Evolutionary conservation across 495 filamentous ascomycete species (phyloP).

Genomic region (Penicillium paxilli): DNA sequence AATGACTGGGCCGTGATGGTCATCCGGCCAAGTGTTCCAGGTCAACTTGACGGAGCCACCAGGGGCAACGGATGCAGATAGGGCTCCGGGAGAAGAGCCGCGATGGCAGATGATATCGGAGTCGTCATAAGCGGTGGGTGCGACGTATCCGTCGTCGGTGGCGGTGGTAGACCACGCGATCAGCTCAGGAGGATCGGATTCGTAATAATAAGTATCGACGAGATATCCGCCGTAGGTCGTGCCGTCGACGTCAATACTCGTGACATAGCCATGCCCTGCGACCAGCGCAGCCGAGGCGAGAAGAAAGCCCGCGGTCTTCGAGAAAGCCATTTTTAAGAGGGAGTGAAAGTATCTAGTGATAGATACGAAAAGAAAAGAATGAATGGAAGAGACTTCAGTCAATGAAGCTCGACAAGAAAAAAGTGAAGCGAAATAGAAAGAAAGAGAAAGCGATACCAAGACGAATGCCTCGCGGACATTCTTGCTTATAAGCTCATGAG

Average conservation of each 20-base stretch:
- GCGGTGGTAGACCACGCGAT: constrained; percentile 58
- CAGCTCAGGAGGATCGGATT: constrained; percentile 45
- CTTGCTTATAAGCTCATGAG: too few relatives aligned
- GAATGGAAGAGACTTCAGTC: constrained; percentile 7
- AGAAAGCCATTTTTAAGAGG: constrained; percentile 24
- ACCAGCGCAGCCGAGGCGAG: constrained; percentile 48
- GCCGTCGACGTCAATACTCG: constrained; percentile 55
- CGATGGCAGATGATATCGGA: constrained; percentile 71
- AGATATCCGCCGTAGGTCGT: constrained; percentile 36
- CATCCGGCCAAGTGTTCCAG: constrained; percentile 67
- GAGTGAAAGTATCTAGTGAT: neutral
- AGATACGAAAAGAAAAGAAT: neutral
- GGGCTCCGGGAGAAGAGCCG: constrained; percentile 48
- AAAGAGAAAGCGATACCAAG: too few relatives aligned
- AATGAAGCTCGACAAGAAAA: constrained; percentile 6
- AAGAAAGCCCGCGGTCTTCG: constrained; percentile 30
- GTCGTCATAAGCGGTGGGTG: constrained; percentile 45
- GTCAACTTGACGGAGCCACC: constrained; percentile 56
- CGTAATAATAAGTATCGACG: constrained; percentile 32
- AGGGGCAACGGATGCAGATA: constrained; percentile 52
- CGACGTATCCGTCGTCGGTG: constrained; percentile 60
- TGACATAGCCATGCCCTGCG: constrained; percentile 58
- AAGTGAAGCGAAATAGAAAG: neutral
- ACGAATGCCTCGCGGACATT: too few relatives aligned
- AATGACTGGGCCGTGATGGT: constrained; percentile 69